Percentiles rank a stretch among this genome's conserved stretches.
These are phyloP conservation scores for Xylaria digitata DNA, from an alignment of 2,329 filamentous ascomycete genomes.

Conservation along the genomic window DNA sequence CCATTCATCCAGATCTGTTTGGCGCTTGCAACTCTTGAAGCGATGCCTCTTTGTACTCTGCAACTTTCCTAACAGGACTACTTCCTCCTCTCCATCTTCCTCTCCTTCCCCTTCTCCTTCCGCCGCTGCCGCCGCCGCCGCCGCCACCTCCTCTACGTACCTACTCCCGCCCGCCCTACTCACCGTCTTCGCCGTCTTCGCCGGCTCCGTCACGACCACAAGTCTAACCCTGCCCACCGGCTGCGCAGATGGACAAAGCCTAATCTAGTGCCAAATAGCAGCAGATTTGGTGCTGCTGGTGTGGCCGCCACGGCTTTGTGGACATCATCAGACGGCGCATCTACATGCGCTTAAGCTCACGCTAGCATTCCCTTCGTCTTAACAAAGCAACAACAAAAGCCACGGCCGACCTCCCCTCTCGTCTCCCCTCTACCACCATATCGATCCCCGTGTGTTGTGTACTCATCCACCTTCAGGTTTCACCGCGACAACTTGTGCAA, in stretches of 20 bases:
- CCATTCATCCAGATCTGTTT: background rate
- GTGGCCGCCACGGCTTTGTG: background rate
- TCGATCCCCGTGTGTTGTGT: background rate
- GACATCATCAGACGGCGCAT: conserved; percentile 13
- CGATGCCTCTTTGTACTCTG: conserved; percentile 38
- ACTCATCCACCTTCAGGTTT: background rate
- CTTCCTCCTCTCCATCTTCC: conserved; percentile 2
- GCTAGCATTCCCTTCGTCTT: background rate
- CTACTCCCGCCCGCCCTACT: background rate
- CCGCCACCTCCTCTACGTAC: background rate
- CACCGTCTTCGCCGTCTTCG: background rate
- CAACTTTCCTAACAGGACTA: conserved; percentile 33
- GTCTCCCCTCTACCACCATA: background rate
- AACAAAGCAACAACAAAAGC: too few relatives aligned
- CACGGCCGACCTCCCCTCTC: background rate
- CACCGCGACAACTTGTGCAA: background rate
- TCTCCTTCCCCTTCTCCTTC: background rate
- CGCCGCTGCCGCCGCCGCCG: background rate
- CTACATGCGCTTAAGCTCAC: background rate
- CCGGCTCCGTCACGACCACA: conserved; percentile 8
- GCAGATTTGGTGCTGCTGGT: conserved; percentile 12
- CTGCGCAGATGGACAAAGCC: conserved; percentile 18
- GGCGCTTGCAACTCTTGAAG: conserved; percentile 27
- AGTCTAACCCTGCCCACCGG: too few relatives aligned
- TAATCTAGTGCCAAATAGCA: background rate